Percentiles rank a stretch among this genome's conserved stretches.
Conservation (phyloP, 2,329 filamentous ascomycete species). For the Microsporum canis region DNA sequence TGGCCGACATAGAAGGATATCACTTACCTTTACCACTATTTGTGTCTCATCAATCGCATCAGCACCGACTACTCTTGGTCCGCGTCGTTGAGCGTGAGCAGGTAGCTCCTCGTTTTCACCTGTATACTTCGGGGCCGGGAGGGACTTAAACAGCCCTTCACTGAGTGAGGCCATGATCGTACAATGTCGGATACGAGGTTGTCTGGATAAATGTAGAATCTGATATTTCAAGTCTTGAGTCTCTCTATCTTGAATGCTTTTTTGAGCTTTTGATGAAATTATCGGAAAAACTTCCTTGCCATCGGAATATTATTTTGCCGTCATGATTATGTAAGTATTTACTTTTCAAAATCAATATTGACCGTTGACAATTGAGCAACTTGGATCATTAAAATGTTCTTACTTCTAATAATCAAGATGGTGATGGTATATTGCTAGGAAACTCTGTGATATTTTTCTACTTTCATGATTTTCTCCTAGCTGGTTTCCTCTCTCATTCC, state of each 20-base stretch:
- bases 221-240: background rate
- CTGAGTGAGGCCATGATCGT: constrained; percentile 42
- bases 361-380: background rate
- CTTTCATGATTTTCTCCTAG: background rate
- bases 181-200: background rate
- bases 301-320: background rate
- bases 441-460: background rate
- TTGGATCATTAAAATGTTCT: background rate
- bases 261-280: background rate
- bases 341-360: background rate
- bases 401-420: background rate
- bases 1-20: background rate
- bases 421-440: background rate
- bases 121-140: constrained; percentile 84
- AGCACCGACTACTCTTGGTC: constrained; percentile 69
- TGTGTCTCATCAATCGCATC: constrained; percentile 75
- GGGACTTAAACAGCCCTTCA: constrained; percentile 61
- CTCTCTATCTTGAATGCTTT: background rate
- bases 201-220: background rate
- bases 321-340: background rate
- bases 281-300: background rate
- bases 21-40: constrained; percentile 60
- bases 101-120: constrained; percentile 78
- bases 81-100: constrained; percentile 58
- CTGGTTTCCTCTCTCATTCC: background rate